These are phyloP conservation scores for Apiospora arundinis DNA, from an alignment of 2,329 filamentous ascomycete genomes.

Conservation along the genomic window DNA sequence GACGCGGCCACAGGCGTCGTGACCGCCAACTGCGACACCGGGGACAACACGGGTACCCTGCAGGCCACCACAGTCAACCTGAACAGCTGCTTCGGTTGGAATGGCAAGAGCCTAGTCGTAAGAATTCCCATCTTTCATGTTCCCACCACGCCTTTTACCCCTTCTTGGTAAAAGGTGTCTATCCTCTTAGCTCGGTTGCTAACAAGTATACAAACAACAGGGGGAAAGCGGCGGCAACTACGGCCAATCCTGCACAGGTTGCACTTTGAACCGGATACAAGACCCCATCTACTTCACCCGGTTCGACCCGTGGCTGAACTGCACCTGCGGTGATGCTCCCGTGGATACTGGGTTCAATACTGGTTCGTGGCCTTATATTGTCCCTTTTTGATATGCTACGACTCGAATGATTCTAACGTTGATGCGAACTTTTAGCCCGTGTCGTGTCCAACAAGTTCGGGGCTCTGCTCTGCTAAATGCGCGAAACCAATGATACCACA, in stretches of 20 bases:
- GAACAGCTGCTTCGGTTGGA: background rate
- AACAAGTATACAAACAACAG: background rate
- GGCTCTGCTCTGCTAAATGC: background rate
- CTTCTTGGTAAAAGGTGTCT: background rate
- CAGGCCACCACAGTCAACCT: background rate
- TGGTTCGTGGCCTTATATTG: background rate
- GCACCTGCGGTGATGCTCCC: background rate
- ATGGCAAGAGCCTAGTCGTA: background rate
- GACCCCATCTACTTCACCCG: background rate
- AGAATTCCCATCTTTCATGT: background rate
- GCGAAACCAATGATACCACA: too few species aligned
- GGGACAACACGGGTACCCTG: background rate
- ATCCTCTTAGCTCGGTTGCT: background rate
- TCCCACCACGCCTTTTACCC: too few species aligned
- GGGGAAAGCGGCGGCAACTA: background rate
- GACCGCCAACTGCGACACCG: background rate
- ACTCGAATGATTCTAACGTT: background rate
- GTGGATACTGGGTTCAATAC: background rate
- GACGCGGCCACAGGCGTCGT: background rate
- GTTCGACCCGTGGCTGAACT: background rate
- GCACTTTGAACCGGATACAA: background rate
- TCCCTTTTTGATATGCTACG: background rate
- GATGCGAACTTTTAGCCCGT: background rate
- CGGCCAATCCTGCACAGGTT: background rate
- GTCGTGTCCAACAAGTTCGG: background rate